These are phyloP conservation scores for Penicillium verhagenii DNA, from an alignment of 495 filamentous ascomycete species.

Conservation along the genomic window DNA sequence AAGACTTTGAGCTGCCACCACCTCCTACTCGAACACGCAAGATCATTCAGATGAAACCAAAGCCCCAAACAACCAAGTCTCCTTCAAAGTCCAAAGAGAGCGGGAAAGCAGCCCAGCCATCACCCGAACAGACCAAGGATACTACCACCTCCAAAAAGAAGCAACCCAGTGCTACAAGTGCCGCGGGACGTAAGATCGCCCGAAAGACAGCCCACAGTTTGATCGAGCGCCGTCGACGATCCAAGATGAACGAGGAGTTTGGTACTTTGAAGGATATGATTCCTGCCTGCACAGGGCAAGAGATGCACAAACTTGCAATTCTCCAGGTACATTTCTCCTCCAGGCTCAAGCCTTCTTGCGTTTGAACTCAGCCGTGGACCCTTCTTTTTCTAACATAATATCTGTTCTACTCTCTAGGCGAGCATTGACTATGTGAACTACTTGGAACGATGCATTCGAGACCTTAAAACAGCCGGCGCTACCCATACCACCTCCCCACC, in stretches of 20 bases:
- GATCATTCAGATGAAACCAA: conserved; percentile 95
- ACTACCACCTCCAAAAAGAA: conserved; percentile 63
- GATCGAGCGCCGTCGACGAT: conserved; percentile 86
- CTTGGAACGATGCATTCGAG: conserved; percentile 81
- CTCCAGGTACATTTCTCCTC: conserved; percentile 72
- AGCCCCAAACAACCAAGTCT: conserved; percentile 30
- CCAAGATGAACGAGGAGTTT: conserved; percentile 99
- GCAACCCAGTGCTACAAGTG: conserved; percentile 63
- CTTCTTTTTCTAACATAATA: not conserved
- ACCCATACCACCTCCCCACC: conserved; percentile 20
- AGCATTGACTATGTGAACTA: conserved; percentile 97
- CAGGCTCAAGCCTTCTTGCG: too few species aligned
- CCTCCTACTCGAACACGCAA: conserved; percentile 89
- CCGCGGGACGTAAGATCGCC: conserved; percentile 86
- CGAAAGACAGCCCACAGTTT: conserved; percentile 95
- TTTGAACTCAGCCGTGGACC: too few species aligned
- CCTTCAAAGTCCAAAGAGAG: conserved; percentile 27
- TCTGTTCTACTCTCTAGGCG: conserved; percentile 51
- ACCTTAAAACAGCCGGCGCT: conserved; percentile 65
- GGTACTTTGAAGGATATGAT: conserved; percentile 92
- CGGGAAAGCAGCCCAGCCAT: conserved; percentile 27
- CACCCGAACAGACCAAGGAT: conserved; percentile 18
- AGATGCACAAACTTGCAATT: conserved; percentile 98
- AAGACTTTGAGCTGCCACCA: conserved; percentile 78
- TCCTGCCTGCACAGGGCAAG: conserved; percentile 81